phyloP scores from a whole-genome alignment of 2,329 filamentous ascomycete species.

The Penicillium sp. region DNA sequence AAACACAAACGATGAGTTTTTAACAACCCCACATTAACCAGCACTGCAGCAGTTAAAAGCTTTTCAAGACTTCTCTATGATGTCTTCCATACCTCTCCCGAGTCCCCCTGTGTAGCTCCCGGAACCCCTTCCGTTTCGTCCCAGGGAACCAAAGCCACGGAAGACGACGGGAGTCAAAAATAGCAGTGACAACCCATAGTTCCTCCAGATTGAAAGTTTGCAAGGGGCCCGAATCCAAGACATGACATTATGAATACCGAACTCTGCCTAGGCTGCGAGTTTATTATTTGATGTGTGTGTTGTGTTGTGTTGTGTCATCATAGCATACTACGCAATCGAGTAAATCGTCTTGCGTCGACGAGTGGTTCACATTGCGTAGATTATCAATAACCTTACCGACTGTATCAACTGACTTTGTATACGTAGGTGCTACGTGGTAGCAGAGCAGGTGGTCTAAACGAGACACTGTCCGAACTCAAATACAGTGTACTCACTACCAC shows the following conservation, averaged over 20 bases:
- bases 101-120: not conserved
- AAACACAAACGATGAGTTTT: not conserved
- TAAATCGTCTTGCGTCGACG: constrained; percentile 6
- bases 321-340: constrained; percentile 6
- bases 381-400: not conserved
- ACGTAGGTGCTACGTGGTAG: not conserved
- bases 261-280: not conserved
- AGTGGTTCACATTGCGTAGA: not conserved
- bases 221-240: not conserved
- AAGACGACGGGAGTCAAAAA: constrained; percentile 19
- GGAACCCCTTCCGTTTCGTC: not conserved
- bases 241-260: not conserved
- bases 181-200: not conserved
- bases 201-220: not conserved
- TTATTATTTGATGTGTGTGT: not conserved
- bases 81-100: not conserved
- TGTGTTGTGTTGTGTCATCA: not conserved
- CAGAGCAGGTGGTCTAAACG: not conserved
- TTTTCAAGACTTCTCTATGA: not conserved
- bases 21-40: not conserved
- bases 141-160: not conserved
- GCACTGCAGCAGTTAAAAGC: not conserved
- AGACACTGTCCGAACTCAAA: not conserved
- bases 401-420: not conserved
- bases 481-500: no score